Conservation (phyloP, 2,329 filamentous ascomycete species). For the Ophiocordyceps polyrhachis-furcata region DNA sequence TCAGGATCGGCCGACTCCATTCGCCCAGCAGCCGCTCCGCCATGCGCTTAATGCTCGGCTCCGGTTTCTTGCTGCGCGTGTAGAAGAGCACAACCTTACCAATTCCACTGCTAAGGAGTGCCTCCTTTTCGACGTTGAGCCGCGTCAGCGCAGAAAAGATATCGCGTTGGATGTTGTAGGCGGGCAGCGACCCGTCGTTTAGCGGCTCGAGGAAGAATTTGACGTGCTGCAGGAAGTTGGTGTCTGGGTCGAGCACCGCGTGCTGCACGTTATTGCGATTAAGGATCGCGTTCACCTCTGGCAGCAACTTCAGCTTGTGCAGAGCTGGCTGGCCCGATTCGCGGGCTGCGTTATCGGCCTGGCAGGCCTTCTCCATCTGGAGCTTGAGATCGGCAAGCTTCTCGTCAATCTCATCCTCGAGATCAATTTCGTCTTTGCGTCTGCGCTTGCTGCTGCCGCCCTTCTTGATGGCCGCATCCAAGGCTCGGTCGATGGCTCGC, state of each 20-base stretch:
- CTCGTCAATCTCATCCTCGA: slow-evolving; percentile 78
- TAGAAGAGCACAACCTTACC: slow-evolving; percentile 96
- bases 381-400: slow-evolving; percentile 76
- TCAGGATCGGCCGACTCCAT: slow-evolving; percentile 88
- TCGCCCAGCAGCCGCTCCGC: slow-evolving; percentile 85
- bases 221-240: slow-evolving; percentile 84
- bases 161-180: slow-evolving; percentile 94
- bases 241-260: slow-evolving; percentile 80
- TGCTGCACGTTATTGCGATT: slow-evolving; percentile 77
- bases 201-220: slow-evolving; percentile 95
- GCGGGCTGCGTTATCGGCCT: slow-evolving; percentile 69
- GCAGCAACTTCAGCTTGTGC: slow-evolving; percentile 85
- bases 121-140: slow-evolving; percentile 80
- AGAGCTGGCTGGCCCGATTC: slow-evolving; percentile 63
- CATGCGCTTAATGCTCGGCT: slow-evolving; percentile 77
- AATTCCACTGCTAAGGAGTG: slow-evolving; percentile 75
- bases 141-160: slow-evolving; percentile 65
- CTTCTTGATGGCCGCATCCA: slow-evolving; percentile 78
- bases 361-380: slow-evolving; percentile 78
- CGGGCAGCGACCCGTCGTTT: slow-evolving; percentile 81
- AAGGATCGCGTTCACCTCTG: slow-evolving; percentile 71
- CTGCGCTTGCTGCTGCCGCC: slow-evolving; percentile 50
- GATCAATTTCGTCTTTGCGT: slow-evolving; percentile 80
- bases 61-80: slow-evolving; percentile 81
- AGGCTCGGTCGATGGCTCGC: slow-evolving; percentile 66